Base-by-base conservation (phyloP, 495 filamentous ascomycete species). In the Penicillium chermesinum region DNA sequence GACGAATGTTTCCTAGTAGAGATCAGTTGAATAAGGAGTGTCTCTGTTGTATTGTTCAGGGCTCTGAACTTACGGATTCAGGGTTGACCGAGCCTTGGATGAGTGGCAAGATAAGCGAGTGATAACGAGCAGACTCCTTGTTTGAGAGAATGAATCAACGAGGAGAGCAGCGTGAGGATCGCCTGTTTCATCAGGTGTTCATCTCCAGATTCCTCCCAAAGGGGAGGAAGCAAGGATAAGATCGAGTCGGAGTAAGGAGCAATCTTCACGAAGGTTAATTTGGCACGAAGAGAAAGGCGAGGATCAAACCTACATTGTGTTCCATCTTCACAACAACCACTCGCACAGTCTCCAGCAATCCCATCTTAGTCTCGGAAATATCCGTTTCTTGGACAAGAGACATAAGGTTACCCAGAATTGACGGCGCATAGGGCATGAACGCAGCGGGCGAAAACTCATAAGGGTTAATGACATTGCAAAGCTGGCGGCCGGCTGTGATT, bases 151-250 rank as follows among this genome's bases (percentile, higher is more conserved):
- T 78, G 75, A 14, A 94, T 84, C 22, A 98, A 70, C 4, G 87
- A 82, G 1, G 85, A 75, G 17, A 96, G 78, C 27, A 96, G 81
- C 3, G 82, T 84, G n/a, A 97, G 74, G 37, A 96, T 87, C 0
- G 86, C 81, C 66, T 96, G 89, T 67, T 96, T 96, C 79, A 96
- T 85, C 39, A 91, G 73, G 65, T 91, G 83, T 61, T 93, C 84
- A 35, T 85, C 83, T 8, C 83, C 88, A 5, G 85, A 84, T 16
- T 81, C 78, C 46, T 87, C 83, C 93, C 93, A 98, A 9, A 96
- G 72, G 1, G 79, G 75, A 2, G 89, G 88, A n/a, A 97, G 73
- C 16, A 89, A 75, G 3, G 78, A 68, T 49, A 98, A 81, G 17
- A 98, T 86, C 39, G 80, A 74, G 49, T 94, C 85, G 1, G 89